Conservation (phyloP, 345 rosid genomes). For the Lepidium africanum region DNA sequence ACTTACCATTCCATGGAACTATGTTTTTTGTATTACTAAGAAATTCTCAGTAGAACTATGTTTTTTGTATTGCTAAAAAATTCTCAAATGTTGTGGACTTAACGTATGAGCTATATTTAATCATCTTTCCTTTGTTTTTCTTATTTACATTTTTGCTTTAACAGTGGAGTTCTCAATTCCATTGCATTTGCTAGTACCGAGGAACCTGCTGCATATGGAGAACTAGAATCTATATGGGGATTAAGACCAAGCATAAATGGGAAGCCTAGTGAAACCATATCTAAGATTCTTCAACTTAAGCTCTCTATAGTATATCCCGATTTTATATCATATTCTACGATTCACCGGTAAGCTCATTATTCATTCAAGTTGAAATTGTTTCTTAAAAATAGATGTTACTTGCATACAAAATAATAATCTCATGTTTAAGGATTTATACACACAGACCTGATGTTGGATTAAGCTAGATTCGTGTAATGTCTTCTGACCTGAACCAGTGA, state of each 20-base stretch:
- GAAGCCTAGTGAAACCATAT: conserved; percentile 64
- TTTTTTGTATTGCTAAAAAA: too few relatives aligned
- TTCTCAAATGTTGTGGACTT: too few relatives aligned
- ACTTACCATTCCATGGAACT: too few relatives aligned
- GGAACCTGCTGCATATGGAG: conserved; percentile 89
- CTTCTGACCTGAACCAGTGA: background rate
- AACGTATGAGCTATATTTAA: background rate
- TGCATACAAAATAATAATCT: background rate
- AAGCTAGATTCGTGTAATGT: background rate
- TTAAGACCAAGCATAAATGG: conserved; percentile 69
- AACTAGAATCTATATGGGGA: conserved; percentile 76
- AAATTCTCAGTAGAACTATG: too few relatives aligned
- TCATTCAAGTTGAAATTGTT: background rate
- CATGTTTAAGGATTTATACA: background rate
- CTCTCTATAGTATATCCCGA: conserved; percentile 72
- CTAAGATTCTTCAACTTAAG: conserved; percentile 79
- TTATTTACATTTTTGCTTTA: background rate
- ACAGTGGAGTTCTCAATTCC: conserved; percentile 84
- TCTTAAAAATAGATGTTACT: background rate
- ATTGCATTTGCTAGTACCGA: conserved; percentile 83
- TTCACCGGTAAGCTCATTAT: conserved; percentile 41
- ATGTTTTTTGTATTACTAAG: background rate
- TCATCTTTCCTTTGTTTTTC: background rate
- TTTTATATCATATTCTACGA: conserved; percentile 83
- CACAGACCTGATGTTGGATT: background rate